Conservation (phyloP, 106 monocot genomes). For the Dendrobium catenatum region DNA sequence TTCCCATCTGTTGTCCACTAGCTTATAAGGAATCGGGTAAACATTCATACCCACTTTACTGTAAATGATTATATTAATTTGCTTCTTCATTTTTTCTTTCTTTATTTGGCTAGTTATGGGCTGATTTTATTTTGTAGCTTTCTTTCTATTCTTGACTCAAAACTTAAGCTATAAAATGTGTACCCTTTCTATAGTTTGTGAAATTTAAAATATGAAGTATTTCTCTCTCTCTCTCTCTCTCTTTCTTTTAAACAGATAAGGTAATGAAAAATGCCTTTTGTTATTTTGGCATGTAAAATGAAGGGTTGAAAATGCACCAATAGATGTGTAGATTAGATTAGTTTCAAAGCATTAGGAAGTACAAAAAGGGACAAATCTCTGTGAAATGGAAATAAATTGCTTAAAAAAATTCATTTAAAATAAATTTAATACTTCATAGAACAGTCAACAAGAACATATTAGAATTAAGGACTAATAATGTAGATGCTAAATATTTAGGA, state of each 20-base stretch:
- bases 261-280: not conserved
- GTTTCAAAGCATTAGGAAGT: not conserved
- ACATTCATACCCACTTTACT: too few relatives aligned
- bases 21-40: too few relatives aligned
- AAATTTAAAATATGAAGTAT: too few relatives aligned
- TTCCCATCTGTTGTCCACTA: too few relatives aligned
- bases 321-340: not conserved
- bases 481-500: not conserved
- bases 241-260: not conserved
- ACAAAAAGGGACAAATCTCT: not conserved
- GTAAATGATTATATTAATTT: too few relatives aligned
- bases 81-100: too few relatives aligned
- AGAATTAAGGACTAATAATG: not conserved
- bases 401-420: not conserved
- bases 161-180: too few relatives aligned
- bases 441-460: not conserved
- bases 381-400: not conserved
- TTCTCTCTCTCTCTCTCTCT: too few relatives aligned
- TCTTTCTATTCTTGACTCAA: too few relatives aligned
- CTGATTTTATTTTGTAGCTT: too few relatives aligned
- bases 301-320: not conserved
- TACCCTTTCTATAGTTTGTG: too few relatives aligned
- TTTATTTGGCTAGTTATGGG: too few relatives aligned
- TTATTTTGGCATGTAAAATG: not conserved
- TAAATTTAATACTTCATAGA: not conserved